Evolutionary conservation across 192 early-diverging fungal species (phyloP).

Genomic region (Paraglomus occultum): DNA sequence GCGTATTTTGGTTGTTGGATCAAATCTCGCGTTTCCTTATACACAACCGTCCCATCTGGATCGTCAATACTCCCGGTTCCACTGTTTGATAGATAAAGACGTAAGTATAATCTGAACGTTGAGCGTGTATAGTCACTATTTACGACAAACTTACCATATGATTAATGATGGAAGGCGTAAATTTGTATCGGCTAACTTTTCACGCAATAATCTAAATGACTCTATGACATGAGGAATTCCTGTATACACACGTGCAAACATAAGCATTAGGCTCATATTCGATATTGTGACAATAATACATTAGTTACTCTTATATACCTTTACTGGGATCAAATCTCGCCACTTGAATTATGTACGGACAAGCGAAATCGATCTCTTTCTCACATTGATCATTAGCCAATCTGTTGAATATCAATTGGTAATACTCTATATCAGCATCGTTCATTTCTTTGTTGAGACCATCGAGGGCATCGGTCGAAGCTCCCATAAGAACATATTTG

Average conservation of each 20-base stretch:
- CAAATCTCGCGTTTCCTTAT: slow-evolving; percentile 52
- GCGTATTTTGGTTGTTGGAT: slow-evolving; percentile 50
- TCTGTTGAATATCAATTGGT: slow-evolving; percentile 77
- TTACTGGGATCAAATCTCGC: slow-evolving; percentile 84
- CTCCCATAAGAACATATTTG: slow-evolving; percentile 68
- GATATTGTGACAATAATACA: neutral
- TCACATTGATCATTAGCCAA: slow-evolving; percentile 67
- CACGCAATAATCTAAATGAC: slow-evolving; percentile 64
- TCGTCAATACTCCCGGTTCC: slow-evolving; percentile 83
- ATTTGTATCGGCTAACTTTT: slow-evolving; percentile 42
- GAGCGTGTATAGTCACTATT: slow-evolving; percentile 27
- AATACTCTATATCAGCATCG: slow-evolving; percentile 56
- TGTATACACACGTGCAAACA: slow-evolving; percentile 6
- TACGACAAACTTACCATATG: no score
- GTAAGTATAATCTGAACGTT: slow-evolving; percentile 48
- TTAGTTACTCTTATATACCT: slow-evolving; percentile 40
- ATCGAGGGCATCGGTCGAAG: slow-evolving; percentile 76
- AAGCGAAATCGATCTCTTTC: slow-evolving; percentile 49
- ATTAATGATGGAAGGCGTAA: no score
- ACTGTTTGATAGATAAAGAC: slow-evolving; percentile 63
- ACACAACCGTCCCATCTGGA: slow-evolving; percentile 73
- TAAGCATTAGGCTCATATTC: neutral
- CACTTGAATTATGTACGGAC: slow-evolving; percentile 82
- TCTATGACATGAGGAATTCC: slow-evolving; percentile 69
- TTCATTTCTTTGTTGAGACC: slow-evolving; percentile 76